Percentiles rank a stretch among this genome's conserved stretches.
These are phyloP conservation scores for Pulveroboletus sp. DNA, from an alignment of 768 basidiomycete genomes.

Conservation along the genomic window DNA sequence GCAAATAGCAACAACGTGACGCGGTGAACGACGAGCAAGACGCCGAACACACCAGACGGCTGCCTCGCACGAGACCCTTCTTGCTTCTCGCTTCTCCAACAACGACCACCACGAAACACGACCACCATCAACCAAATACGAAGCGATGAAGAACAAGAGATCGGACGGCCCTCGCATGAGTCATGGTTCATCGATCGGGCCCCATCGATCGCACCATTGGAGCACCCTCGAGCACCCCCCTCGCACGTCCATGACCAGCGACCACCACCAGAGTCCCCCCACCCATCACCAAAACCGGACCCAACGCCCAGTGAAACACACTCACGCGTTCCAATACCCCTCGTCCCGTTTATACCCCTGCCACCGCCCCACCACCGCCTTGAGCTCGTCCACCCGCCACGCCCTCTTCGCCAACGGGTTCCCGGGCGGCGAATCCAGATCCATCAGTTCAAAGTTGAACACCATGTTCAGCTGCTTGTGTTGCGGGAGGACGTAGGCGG, in stretches of 20 bases:
- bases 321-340: slow-evolving; percentile 68
- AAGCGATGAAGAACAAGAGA: slow-evolving; percentile 16
- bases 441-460: slow-evolving; percentile 63
- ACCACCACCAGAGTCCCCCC: too few relatives aligned
- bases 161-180: too few relatives aligned
- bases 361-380: slow-evolving; percentile 47
- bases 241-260: not conserved
- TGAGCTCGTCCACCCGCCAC: slow-evolving; percentile 56
- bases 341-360: slow-evolving; percentile 54
- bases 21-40: slow-evolving; percentile 11
- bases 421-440: slow-evolving; percentile 48
- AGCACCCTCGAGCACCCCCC: not conserved
- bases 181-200: too few relatives aligned
- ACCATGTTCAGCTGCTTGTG: slow-evolving; percentile 66
- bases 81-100: slow-evolving; percentile 12
- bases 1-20: slow-evolving; percentile 1
- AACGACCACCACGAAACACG: not conserved
- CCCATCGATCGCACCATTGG: slow-evolving; percentile 14
- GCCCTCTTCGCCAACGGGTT: slow-evolving; percentile 39
- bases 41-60: slow-evolving; percentile 7
- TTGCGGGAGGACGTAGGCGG: slow-evolving; percentile 51
- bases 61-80: slow-evolving; percentile 16
- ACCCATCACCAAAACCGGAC: too few relatives aligned
- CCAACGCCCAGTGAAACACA: slow-evolving; percentile 3
- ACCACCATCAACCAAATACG: slow-evolving; percentile 4